Evolutionary conservation across 371 early-diverging fungal species (phyloP).

Genomic region (Capillidium heterosporum): DNA sequence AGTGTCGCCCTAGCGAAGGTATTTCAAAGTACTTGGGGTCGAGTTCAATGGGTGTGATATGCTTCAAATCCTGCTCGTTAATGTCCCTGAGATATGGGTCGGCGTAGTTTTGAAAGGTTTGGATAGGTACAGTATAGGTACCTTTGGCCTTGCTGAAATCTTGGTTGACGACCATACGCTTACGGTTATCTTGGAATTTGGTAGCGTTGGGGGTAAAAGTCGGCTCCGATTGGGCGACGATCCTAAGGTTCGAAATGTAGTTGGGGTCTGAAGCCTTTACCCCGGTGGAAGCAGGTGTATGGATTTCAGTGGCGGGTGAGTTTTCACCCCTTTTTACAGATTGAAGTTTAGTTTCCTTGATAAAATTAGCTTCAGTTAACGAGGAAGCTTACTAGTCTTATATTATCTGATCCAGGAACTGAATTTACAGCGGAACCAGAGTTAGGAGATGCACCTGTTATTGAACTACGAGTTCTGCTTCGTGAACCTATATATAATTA

Average conservation of each 20-base stretch:
- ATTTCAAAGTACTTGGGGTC: neutral
- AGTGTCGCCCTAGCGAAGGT: neutral
- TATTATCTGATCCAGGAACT: too few species aligned
- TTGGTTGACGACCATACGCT: neutral
- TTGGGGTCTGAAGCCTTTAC: neutral
- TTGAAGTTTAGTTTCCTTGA: too few species aligned
- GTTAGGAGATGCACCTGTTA: too few species aligned
- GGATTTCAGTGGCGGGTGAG: neutral
- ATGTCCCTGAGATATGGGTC: neutral
- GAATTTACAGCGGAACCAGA: too few species aligned
- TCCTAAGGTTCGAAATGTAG: neutral
- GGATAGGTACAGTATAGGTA: neutral
- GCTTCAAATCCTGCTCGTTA: neutral
- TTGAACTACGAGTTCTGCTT: too few species aligned
- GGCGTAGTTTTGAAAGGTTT: neutral
- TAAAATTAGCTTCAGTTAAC: too few species aligned
- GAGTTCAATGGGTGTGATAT: neutral
- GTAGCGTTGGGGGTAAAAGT: neutral
- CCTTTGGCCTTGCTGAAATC: constrained; percentile 5
- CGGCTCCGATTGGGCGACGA: neutral
- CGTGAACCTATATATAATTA: too few species aligned
- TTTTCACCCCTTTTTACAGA: neutral
- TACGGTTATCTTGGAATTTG: neutral
- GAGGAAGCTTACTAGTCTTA: too few species aligned
- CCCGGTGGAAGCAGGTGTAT: neutral